Percentiles rank a stretch among this genome's conserved stretches.
These are phyloP conservation scores for Aspergillus nomiae DNA, from an alignment of 2,329 filamentous ascomycete species.

Conservation along the genomic window DNA sequence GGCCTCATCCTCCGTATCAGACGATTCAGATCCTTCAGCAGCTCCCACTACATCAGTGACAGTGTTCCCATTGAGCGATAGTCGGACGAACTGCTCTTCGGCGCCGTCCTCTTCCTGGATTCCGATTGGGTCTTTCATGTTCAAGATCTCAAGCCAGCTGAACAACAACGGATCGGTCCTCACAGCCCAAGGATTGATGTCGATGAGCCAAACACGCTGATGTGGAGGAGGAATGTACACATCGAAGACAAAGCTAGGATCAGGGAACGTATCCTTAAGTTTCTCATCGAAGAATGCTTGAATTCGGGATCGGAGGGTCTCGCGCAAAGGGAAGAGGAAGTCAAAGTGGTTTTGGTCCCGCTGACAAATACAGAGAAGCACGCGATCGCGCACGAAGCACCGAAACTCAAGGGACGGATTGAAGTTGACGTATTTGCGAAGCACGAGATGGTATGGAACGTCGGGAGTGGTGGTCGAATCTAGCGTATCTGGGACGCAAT, in stretches of 20 bases:
- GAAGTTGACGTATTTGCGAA: conserved; percentile 84
- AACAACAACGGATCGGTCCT: conserved; percentile 88
- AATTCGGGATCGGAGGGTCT: conserved; percentile 68
- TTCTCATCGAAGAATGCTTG: conserved; percentile 75
- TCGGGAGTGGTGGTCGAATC: conserved; percentile 27
- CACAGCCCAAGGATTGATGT: conserved; percentile 93
- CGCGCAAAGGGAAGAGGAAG: conserved; percentile 71
- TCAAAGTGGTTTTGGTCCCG: conserved; percentile 88
- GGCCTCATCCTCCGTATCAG: conserved; percentile 40
- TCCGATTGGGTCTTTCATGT: conserved; percentile 56
- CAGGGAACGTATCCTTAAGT: conserved; percentile 76
- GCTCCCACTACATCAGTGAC: conserved; percentile 12
- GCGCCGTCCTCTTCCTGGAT: conserved; percentile 33
- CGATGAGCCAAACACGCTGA: conserved; percentile 79
- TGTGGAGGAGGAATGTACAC: conserved; percentile 82
- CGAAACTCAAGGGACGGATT: conserved; percentile 93
- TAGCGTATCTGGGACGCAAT: conserved; percentile 53
- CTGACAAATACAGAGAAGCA: conserved; percentile 81
- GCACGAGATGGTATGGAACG: conserved; percentile 77
- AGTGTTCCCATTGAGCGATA: conserved; percentile 33
- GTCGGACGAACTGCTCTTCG: conserved; percentile 37
- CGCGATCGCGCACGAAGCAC: conserved; percentile 85
- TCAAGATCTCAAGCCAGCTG: conserved; percentile 83
- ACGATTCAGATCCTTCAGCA: conserved; percentile 29
- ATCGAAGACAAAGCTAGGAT: conserved; percentile 84